phyloP scores from a whole-genome alignment of 1,284 basidiomycete genomes.

The Moesziomyces antarcticus region DNA sequence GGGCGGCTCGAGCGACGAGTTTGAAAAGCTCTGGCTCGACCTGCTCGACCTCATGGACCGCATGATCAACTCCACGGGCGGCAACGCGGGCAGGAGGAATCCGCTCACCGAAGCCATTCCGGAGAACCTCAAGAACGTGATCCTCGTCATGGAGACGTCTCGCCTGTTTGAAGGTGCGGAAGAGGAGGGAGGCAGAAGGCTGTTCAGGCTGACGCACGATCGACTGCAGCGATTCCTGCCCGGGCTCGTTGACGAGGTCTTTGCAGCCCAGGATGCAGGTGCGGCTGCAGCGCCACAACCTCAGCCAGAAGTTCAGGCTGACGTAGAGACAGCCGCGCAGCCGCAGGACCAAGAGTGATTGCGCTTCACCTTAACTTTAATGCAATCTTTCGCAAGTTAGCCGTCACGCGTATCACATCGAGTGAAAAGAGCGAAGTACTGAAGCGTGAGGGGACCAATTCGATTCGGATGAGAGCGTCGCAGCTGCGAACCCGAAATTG shows the following conservation, averaged over 20 bases:
- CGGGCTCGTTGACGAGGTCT: conserved; percentile 53
- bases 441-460: no score
- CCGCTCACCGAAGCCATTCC: conserved; percentile 84
- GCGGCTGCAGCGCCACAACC: not conserved
- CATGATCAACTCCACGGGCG: conserved; percentile 77
- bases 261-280: conserved; percentile 13
- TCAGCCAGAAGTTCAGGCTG: not conserved
- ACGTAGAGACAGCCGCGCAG: not conserved
- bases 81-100: conserved; percentile 33
- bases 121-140: conserved; percentile 95
- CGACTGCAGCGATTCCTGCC: conserved; percentile 55
- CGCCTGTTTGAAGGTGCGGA: conserved; percentile 73
- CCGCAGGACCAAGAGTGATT: no score
- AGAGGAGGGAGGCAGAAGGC: conserved; percentile 14
- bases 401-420: no score
- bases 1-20: conserved; percentile 69
- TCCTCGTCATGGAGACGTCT: conserved; percentile 93
- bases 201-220: conserved; percentile 51
- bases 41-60: conserved; percentile 91
- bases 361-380: no score
- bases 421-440: no score
- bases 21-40: conserved; percentile 85
- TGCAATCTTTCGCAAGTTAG: no score
- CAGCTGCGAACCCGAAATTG: no score
- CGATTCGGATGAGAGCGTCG: no score